A percentile compares a stretch with the other conserved stretches of the same genome.
phyloP scores from a whole-genome alignment of 2,329 filamentous ascomycete species.

The Colletotrichum aenigma region DNA sequence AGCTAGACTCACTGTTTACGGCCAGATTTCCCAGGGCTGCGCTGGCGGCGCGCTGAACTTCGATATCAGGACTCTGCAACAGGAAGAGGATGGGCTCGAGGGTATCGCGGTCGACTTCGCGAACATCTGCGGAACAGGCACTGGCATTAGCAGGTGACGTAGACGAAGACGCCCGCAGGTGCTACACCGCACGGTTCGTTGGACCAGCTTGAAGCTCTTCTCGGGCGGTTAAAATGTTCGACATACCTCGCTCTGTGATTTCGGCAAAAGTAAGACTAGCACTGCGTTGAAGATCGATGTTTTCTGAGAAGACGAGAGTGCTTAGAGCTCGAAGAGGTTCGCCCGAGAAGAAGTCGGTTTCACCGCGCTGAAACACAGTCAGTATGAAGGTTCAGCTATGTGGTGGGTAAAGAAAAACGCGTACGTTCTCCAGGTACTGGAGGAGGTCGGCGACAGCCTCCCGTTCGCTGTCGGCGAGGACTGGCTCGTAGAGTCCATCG shows the following conservation, averaged over 20 bases:
- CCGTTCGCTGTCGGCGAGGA: constrained; percentile 92
- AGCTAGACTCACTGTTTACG: constrained; percentile 79
- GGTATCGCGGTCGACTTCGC: constrained; percentile 93
- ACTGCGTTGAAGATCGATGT: constrained; percentile 96
- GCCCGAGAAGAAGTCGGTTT: constrained; percentile 98
- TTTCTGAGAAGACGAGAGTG: constrained; percentile 97
- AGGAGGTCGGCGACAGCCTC: constrained; percentile 96
- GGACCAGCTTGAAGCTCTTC: not conserved
- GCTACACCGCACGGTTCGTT: not conserved
- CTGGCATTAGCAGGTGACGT: not conserved
- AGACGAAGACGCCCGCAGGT: not conserved
- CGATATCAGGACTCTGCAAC: constrained; percentile 92
- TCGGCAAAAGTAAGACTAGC: constrained; percentile 98
- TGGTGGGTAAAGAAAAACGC: constrained; percentile 30
- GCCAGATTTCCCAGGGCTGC: constrained; percentile 95
- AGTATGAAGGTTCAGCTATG: constrained; percentile 24
- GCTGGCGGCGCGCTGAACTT: constrained; percentile 95
- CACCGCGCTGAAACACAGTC: constrained; percentile 71
- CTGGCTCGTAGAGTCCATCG: constrained; percentile 83
- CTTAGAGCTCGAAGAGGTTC: constrained; percentile 92
- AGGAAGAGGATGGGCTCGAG: constrained; percentile 96
- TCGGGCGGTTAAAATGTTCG: not conserved
- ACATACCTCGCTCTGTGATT: constrained; percentile 94
- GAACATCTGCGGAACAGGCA: constrained; percentile 75
- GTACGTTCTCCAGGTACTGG: constrained; percentile 94